Base-by-base conservation (phyloP, 2,329 filamentous ascomycete species). In the Byssothecium circinans region DNA sequence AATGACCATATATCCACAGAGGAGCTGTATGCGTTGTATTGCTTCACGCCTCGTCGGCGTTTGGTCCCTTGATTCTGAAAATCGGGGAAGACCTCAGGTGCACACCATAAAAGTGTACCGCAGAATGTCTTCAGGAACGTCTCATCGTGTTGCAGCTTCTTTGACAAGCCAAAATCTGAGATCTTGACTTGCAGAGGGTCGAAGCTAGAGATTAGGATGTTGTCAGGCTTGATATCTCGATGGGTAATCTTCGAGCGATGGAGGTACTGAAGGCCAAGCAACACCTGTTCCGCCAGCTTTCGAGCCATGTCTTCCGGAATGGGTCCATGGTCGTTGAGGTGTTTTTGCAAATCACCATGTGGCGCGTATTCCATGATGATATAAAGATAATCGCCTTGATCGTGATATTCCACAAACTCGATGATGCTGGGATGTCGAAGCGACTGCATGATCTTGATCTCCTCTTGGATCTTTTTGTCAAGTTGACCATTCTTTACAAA, bases 191-290 rank as follows among this genome's bases (percentile, higher is more conserved):
- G 78, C 40, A 96, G 82, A 0, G 91, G 91, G 5, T 86, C 77
- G 8, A 83, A 68, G 1, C 84, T 86, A 10, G 85, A 79, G 57
- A 97, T 88, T 33, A 99, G 78, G 51, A 99, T 96, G 64, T 99
- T 99, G 76, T 99, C 94, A 0, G 94, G 94, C 68, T 99, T 99
- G 65, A 99, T 91, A 70, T 99, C 94, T n/a, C 94, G 87, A 72
- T 99, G 94, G 0, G 92, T 97, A 60, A 99, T 96, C 64, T 87
- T 90, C 61, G 88, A 86, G 43, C 80, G 77, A 69, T 99, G 94
- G 8, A 99, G 78, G 68, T 99, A 96, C 23, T 84, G 84, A 43
- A 99, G 75, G 2, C 92, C 92, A 57, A 86, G 82, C 35, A 96
- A 75, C 29, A 97, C 81, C 68, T 95, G 90, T 17, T 74, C 69